Percentiles rank a stretch among this genome's conserved stretches.
Conservation (phyloP, 2,329 filamentous ascomycete genomes). For the Phaeosphaeria sp. region DNA sequence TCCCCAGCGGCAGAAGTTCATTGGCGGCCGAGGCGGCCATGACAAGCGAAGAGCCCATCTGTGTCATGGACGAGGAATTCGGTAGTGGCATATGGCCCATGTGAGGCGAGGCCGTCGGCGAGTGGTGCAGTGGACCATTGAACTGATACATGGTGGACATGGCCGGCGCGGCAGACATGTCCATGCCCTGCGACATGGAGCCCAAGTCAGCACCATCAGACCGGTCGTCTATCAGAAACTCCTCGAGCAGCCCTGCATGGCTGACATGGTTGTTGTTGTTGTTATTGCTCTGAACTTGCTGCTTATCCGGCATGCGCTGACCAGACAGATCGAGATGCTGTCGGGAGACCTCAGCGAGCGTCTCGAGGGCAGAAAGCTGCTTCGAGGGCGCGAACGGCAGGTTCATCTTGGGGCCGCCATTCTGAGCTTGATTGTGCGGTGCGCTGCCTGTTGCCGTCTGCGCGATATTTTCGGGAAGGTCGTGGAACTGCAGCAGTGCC, state of each 20-base stretch:
- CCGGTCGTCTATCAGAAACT: slow-evolving; percentile 48
- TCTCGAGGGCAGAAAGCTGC: slow-evolving; percentile 81
- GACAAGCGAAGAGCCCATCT: slow-evolving; percentile 47
- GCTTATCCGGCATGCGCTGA: slow-evolving; percentile 49
- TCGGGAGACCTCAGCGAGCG: slow-evolving; percentile 85
- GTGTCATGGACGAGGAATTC: slow-evolving; percentile 37
- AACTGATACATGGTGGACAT: slow-evolving; percentile 49
- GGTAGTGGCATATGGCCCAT: slow-evolving; percentile 40
- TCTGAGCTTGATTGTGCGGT: slow-evolving; percentile 15
- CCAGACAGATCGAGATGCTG: slow-evolving; percentile 68
- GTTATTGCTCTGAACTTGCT: slow-evolving; percentile 27
- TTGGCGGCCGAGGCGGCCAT: slow-evolving; percentile 51
- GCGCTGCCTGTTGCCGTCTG: slow-evolving; percentile 23
- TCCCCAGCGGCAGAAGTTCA: slow-evolving; percentile 47
- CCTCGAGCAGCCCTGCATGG: slow-evolving; percentile 42
- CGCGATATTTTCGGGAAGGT: slow-evolving; percentile 55
- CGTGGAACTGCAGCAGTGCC: slow-evolving; percentile 75
- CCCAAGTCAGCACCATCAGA: slow-evolving; percentile 36
- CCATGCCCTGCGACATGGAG: slow-evolving; percentile 37
- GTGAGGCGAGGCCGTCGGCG: slow-evolving; percentile 44
- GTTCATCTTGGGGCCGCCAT: slow-evolving; percentile 42
- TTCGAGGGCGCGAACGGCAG: slow-evolving; percentile 55
- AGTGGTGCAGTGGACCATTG: slow-evolving; percentile 44
- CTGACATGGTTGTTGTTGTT: slow-evolving; percentile 22
- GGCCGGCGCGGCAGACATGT: slow-evolving; percentile 42